Evolutionary conservation across 2,329 filamentous ascomycete species (phyloP).

Genomic region (Monascus ruber): DNA sequence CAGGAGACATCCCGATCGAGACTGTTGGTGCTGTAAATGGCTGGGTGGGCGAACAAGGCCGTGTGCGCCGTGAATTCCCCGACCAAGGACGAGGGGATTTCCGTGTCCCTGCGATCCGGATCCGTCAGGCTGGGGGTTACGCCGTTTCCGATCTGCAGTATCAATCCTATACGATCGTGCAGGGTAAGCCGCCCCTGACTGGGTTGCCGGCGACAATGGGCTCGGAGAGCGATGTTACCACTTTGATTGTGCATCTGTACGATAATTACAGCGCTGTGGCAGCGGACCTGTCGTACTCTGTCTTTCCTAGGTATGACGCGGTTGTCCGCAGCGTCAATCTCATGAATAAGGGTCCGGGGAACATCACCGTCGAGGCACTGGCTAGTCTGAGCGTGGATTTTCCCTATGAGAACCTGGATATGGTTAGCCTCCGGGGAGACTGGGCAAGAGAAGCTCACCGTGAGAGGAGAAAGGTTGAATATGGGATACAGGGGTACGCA

Average conservation of each 20-base stretch:
- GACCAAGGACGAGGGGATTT: constrained; percentile 55
- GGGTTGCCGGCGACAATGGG: constrained; percentile 52
- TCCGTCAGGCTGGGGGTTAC: constrained; percentile 45
- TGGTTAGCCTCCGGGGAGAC: constrained; percentile 52
- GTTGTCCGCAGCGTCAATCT: constrained; percentile 51
- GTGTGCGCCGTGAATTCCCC: constrained; percentile 50
- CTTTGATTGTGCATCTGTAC: constrained; percentile 46
- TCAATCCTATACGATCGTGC: constrained; percentile 42
- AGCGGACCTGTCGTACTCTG: constrained; percentile 50
- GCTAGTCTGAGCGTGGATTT: constrained; percentile 53
- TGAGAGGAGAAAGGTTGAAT: constrained; percentile 44
- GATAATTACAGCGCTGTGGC: constrained; percentile 49
- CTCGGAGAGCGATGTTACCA: constrained; percentile 44
- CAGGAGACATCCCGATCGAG: constrained; percentile 40
- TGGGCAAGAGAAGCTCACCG: constrained; percentile 50
- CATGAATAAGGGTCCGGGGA: constrained; percentile 45
- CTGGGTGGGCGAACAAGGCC: constrained; percentile 43
- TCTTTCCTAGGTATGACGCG: constrained; percentile 52
- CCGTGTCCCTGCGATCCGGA: constrained; percentile 49
- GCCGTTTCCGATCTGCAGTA: constrained; percentile 50
- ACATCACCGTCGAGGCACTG: constrained; percentile 45
- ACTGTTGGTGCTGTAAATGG: constrained; percentile 30
- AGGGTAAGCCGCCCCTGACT: constrained; percentile 46
- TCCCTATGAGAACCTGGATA: constrained; percentile 48
- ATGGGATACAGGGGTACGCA: constrained; percentile 43